Conservation (phyloP, 1,139 yeast species). For the Geotrichum cucujoidarum region DNA sequence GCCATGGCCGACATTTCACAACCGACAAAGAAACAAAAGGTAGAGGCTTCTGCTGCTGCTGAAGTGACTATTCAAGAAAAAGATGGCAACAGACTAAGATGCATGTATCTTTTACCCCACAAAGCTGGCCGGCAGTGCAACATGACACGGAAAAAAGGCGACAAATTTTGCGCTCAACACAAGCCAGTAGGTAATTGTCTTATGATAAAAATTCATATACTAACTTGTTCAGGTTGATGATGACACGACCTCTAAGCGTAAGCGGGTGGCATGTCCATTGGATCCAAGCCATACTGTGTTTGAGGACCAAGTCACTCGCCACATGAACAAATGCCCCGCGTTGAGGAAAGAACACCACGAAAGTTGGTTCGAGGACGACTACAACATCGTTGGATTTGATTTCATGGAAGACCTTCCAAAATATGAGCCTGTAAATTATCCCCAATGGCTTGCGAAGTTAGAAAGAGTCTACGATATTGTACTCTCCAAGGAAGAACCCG, state of each 20-base stretch:
- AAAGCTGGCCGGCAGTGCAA: conserved; percentile 54
- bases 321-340: conserved; percentile 59
- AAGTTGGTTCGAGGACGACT: conserved; percentile 44
- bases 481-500: conserved; percentile 19
- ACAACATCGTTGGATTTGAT: conserved; percentile 34
- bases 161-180: conserved; percentile 63
- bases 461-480: conserved; percentile 26
- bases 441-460: conserved; percentile 38
- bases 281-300: conserved; percentile 74
- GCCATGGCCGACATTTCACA: conserved; percentile 13
- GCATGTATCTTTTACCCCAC: conserved; percentile 44
- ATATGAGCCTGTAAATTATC: conserved; percentile 22
- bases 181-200: conserved; percentile 16
- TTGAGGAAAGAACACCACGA: conserved; percentile 37
- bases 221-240: no score
- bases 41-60: conserved; percentile 2
- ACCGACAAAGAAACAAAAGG: conserved; percentile 7
- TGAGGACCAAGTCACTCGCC: conserved; percentile 52
- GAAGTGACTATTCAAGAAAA: conserved; percentile 10
- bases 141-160: conserved; percentile 51
- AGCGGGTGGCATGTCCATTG: conserved; percentile 69
- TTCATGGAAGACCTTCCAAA: neutral
- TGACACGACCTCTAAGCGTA: no score
- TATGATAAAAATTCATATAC: conserved; percentile 5
- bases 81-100: conserved; percentile 36